These are phyloP conservation scores for Nematodospora anomalae DNA, from an alignment of 1,139 yeast genomes.

Conservation along the genomic window DNA sequence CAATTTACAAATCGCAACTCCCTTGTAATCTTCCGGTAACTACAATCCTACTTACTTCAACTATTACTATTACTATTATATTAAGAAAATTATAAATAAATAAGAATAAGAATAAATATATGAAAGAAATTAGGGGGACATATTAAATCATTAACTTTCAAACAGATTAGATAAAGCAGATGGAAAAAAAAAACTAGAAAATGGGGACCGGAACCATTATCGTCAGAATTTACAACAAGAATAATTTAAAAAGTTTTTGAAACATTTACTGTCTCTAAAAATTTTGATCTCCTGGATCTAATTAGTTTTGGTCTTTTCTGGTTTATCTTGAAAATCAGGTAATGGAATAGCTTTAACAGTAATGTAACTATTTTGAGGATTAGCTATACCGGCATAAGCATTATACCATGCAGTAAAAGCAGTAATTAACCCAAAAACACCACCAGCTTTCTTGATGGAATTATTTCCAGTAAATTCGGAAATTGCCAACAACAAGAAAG, in stretches of 20 bases:
- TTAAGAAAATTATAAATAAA: conserved; percentile 5
- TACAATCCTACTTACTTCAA: too few relatives aligned
- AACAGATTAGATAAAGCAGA: not conserved
- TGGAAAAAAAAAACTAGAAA: conserved; percentile 13
- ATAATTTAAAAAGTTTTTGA: too few relatives aligned
- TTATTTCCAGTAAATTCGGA: conserved; percentile 43
- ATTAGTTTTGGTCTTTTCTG: conserved; percentile 3
- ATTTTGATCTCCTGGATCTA: not conserved
- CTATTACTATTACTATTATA: conserved; percentile 11
- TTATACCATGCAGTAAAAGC: conserved; percentile 86
- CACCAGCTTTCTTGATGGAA: conserved; percentile 62
- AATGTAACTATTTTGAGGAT: conserved; percentile 65
- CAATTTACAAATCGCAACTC: too few relatives aligned
- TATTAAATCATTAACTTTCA: conserved; percentile 12
- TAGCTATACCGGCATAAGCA: conserved; percentile 89
- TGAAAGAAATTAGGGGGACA: conserved; percentile 7
- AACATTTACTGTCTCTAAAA: too few relatives aligned
- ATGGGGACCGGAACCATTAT: conserved; percentile 3
- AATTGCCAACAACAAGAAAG: conserved; percentile 67
- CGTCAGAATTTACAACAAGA: conserved; percentile 1
- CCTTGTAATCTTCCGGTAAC: too few relatives aligned
- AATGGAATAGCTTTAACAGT: conserved; percentile 52
- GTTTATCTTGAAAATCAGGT: conserved; percentile 37
- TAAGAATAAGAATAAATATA: conserved; percentile 6
- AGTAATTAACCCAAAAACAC: conserved; percentile 76